Conservation (phyloP, 805 yeast genomes). For the Candida sakaeoensis region DNA sequence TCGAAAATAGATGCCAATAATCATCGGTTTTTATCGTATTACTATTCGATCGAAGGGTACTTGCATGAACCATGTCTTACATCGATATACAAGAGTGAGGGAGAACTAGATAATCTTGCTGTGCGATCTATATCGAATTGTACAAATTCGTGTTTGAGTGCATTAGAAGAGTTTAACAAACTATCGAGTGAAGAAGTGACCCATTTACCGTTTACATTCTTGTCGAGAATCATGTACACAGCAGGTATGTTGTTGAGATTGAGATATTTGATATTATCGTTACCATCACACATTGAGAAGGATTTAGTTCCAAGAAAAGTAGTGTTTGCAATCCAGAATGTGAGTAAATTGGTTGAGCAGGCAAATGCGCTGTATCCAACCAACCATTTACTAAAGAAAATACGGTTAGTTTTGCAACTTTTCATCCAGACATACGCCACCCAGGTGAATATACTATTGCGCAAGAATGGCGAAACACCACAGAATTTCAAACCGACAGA, state of each 20-base stretch:
- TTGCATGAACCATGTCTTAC: slow-evolving; percentile 53
- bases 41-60: slow-evolving; percentile 63
- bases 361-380: slow-evolving; percentile 25
- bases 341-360: slow-evolving; percentile 23
- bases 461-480: slow-evolving; percentile 19
- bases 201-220: slow-evolving; percentile 53
- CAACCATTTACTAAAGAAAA: slow-evolving; percentile 51
- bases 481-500: slow-evolving; percentile 16
- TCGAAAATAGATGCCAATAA: slow-evolving; percentile 34
- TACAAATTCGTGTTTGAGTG: slow-evolving; percentile 49
- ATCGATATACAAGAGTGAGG: slow-evolving; percentile 15
- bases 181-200: slow-evolving; percentile 47
- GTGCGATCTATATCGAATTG: slow-evolving; percentile 47
- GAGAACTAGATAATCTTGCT: slow-evolving; percentile 22
- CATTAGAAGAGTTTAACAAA: slow-evolving; percentile 46
- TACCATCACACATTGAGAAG: slow-evolving; percentile 44
- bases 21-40: slow-evolving; percentile 46
- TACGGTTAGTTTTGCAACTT: slow-evolving; percentile 52
- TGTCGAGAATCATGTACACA: slow-evolving; percentile 57
- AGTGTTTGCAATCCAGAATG: slow-evolving; percentile 28
- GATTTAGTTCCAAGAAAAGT: slow-evolving; percentile 48
- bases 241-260: slow-evolving; percentile 60
- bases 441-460: slow-evolving; percentile 41
- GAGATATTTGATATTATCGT: slow-evolving; percentile 51
- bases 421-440: slow-evolving; percentile 60